phyloP scores from a whole-genome alignment of 371 early-diverging fungal genomes.

The Dichotomocladium elegans region DNA sequence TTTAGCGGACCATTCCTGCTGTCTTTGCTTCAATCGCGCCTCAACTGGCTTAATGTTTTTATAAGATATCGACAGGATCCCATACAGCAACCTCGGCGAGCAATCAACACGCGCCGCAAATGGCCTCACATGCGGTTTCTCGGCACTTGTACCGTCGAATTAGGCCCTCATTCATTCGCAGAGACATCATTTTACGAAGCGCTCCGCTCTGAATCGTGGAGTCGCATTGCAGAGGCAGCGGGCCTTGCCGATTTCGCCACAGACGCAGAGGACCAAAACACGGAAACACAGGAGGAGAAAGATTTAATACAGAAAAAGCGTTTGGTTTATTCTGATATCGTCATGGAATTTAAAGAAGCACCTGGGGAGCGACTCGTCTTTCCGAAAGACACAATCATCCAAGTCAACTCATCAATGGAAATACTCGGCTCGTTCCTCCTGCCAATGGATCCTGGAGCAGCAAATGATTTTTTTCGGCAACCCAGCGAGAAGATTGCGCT shows the following conservation, averaged over 20 bases:
- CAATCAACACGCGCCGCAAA: slow-evolving; percentile 24
- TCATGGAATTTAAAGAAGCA: slow-evolving; percentile 39
- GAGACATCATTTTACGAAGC: slow-evolving; percentile 42
- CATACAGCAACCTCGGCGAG: slow-evolving; percentile 33
- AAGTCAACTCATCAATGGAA: slow-evolving; percentile 7
- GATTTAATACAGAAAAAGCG: not conserved
- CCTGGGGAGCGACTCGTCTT: slow-evolving; percentile 41
- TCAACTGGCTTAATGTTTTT: slow-evolving; percentile 39
- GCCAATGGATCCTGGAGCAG: slow-evolving; percentile 6
- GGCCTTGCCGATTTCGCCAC: not conserved
- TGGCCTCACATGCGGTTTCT: slow-evolving; percentile 41
- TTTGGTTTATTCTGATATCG: slow-evolving; percentile 29
- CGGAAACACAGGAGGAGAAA: not conserved
- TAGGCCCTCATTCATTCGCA: slow-evolving; percentile 39
- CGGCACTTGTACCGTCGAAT: slow-evolving; percentile 26
- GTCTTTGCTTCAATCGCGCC: slow-evolving; percentile 40
- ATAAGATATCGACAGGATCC: slow-evolving; percentile 34
- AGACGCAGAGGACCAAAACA: not conserved
- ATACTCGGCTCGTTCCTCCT: slow-evolving; percentile 6
- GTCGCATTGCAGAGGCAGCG: slow-evolving; percentile 11
- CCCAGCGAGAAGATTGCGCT: slow-evolving; percentile 25
- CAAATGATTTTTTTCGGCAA: slow-evolving; percentile 14
- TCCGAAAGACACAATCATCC: slow-evolving; percentile 34
- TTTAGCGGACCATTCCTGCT: slow-evolving; percentile 23
- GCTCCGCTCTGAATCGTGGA: slow-evolving; percentile 24